These are phyloP conservation scores for Russula vinacea DNA, from an alignment of 768 basidiomycete genomes.

Conservation along the genomic window DNA sequence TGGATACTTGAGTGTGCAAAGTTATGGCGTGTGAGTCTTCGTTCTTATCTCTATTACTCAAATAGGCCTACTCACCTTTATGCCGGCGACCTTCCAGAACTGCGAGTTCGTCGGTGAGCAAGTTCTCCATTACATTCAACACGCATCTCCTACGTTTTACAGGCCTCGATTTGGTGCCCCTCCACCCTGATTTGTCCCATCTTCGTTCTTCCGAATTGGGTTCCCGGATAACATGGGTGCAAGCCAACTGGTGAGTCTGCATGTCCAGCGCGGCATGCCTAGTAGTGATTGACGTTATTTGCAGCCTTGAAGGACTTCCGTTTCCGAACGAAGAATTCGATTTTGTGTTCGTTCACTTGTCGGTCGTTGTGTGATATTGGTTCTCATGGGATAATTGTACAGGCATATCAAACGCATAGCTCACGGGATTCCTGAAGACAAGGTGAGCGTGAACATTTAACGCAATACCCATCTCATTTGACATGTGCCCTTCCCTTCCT, in stretches of 20 bases:
- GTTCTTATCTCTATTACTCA: constrained; percentile 2
- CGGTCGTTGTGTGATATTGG: background rate
- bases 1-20: constrained; percentile 68
- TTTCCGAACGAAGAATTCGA: constrained; percentile 74
- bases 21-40: constrained; percentile 52
- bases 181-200: constrained; percentile 64
- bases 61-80: background rate
- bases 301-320: constrained; percentile 63
- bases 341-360: constrained; percentile 54
- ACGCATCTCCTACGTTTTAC: background rate
- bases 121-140: background rate
- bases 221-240: constrained; percentile 65
- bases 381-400: background rate
- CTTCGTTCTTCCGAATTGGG: constrained; percentile 57
- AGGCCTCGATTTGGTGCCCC: constrained; percentile 70
- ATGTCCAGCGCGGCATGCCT: constrained; percentile 15
- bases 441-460: constrained; percentile 41
- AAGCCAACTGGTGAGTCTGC: constrained; percentile 62
- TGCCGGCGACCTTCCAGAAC: constrained; percentile 38
- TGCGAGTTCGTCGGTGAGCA: constrained; percentile 61
- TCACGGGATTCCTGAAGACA: constrained; percentile 72
- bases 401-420: constrained; percentile 71
- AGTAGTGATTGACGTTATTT: constrained; percentile 11
- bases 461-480: background rate
- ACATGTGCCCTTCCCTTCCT: background rate